phyloP scores from a whole-genome alignment of 129 eudicot species.

The Saposhnikovia divaricata region DNA sequence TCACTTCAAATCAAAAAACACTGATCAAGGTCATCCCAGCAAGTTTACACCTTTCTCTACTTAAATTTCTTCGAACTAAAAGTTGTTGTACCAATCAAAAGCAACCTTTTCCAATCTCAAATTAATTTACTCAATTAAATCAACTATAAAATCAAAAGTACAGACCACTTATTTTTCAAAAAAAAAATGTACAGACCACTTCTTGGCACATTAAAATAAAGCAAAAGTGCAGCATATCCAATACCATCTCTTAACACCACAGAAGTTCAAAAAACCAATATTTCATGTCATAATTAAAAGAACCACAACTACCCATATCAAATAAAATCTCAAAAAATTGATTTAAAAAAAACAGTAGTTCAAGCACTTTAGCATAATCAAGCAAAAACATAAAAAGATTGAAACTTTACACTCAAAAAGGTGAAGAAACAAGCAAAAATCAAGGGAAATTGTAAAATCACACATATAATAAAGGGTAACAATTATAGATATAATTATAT shows the following conservation, averaged over 20 bases:
- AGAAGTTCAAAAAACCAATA: not conserved
- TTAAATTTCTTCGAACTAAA: not conserved
- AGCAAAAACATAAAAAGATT: constrained; percentile 2
- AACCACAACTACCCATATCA: not conserved
- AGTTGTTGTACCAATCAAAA: not conserved
- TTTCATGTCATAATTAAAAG: too few relatives aligned
- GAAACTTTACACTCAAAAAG: not conserved
- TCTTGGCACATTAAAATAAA: not conserved
- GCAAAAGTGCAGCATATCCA: not conserved
- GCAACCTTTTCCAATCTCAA: not conserved
- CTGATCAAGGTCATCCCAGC: not conserved
- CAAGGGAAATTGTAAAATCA: not conserved
- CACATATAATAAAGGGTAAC: not conserved
- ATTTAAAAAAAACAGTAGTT: too few relatives aligned
- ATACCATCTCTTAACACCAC: not conserved
- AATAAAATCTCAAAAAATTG: too few relatives aligned
- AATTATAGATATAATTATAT: too few relatives aligned
- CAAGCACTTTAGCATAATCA: constrained; percentile 2
- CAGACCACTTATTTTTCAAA: too few relatives aligned
- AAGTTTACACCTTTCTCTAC: not conserved
- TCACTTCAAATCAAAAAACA: not conserved
- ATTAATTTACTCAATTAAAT: not conserved
- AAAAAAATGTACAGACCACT: not conserved
- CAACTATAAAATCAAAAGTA: not conserved
- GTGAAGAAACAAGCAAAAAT: not conserved